A percentile compares a stretch with the other conserved stretches of the same genome.
These are phyloP conservation scores for Gautieria morchelliformis DNA, from an alignment of 768 basidiomycete genomes.

Conservation along the genomic window DNA sequence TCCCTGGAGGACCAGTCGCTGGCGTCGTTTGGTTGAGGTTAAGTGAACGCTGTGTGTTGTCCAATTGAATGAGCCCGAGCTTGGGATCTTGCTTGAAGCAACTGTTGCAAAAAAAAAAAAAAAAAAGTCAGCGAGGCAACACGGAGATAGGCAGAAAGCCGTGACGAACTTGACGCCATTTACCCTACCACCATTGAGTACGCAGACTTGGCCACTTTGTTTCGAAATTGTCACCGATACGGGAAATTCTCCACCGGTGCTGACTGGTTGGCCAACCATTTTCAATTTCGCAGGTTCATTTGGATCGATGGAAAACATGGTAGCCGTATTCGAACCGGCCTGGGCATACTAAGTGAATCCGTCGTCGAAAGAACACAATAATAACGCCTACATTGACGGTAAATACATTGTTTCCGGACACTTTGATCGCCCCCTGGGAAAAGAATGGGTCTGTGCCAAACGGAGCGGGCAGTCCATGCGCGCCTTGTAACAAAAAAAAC, in stretches of 20 bases:
- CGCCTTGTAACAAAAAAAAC: slow-evolving; percentile 15
- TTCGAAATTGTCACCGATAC: slow-evolving; percentile 30
- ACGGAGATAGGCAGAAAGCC: neutral
- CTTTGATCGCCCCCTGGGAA: slow-evolving; percentile 33
- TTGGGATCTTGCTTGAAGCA: slow-evolving; percentile 13
- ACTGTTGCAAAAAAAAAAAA: slow-evolving; percentile 5
- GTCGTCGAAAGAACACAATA: neutral
- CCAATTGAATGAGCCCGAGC: slow-evolving; percentile 11
- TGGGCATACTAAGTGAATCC: slow-evolving; percentile 11
- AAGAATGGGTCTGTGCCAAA: slow-evolving; percentile 32
- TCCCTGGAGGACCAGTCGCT: slow-evolving; percentile 11
- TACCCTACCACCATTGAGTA: slow-evolving; percentile 26
- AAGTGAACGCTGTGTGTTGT: slow-evolving; percentile 12
- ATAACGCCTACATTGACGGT: slow-evolving; percentile 25
- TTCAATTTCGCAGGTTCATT: slow-evolving; percentile 31
- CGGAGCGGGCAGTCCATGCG: slow-evolving; percentile 23
- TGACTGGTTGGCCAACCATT: slow-evolving; percentile 35
- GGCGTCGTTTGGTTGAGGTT: slow-evolving; percentile 15
- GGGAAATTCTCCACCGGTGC: slow-evolving; percentile 41
- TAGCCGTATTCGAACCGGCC: slow-evolving; percentile 38
- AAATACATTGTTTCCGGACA: slow-evolving; percentile 27
- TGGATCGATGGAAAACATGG: slow-evolving; percentile 32
- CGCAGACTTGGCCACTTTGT: slow-evolving; percentile 23
- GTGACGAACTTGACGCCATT: slow-evolving; percentile 26
- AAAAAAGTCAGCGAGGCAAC: neutral